phyloP scores from a whole-genome alignment of 2,329 filamentous ascomycete species.

The Lasiodiplodia sp. region DNA sequence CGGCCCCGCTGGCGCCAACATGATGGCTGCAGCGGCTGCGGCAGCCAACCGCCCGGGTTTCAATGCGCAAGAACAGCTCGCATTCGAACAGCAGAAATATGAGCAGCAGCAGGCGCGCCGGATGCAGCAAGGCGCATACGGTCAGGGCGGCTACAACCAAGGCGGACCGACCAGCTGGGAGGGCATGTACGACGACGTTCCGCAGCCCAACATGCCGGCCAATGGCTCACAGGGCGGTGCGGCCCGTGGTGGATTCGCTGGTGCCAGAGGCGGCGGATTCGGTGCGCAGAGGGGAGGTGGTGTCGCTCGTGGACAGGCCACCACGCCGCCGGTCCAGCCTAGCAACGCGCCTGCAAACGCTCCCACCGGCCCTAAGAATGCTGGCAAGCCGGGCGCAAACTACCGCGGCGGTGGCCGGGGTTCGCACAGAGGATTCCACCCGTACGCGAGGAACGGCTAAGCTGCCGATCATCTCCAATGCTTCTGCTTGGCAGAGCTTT shows the following conservation, averaged over 20 bases:
- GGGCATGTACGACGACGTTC: slow-evolving; percentile 97
- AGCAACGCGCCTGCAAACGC: slow-evolving; percentile 73
- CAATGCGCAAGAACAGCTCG: slow-evolving; percentile 74
- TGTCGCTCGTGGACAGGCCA: slow-evolving; percentile 50
- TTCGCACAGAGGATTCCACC: slow-evolving; percentile 77
- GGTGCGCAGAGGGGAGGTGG: slow-evolving; percentile 21
- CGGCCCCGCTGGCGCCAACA: slow-evolving; percentile 6
- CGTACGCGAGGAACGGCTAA: slow-evolving; percentile 59
- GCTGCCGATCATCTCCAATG: slow-evolving; percentile 8
- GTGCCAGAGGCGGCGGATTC: slow-evolving; percentile 36
- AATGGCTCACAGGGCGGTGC: slow-evolving; percentile 56
- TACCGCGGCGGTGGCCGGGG: slow-evolving; percentile 90
- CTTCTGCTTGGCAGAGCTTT: background rate
- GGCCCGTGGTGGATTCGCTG: slow-evolving; percentile 49
- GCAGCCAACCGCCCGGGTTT: slow-evolving; percentile 59
- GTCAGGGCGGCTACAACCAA: slow-evolving; percentile 52
- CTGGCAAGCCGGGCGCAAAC: slow-evolving; percentile 87
- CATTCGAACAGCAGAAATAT: slow-evolving; percentile 81
- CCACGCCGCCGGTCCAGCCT: slow-evolving; percentile 44
- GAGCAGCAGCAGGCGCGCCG: slow-evolving; percentile 71
- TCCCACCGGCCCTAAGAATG: slow-evolving; percentile 95
- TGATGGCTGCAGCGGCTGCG: slow-evolving; percentile 36
- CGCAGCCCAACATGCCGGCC: slow-evolving; percentile 73
- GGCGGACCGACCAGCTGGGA: slow-evolving; percentile 89
- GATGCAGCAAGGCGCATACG: slow-evolving; percentile 45